These are phyloP conservation scores for Penicillium fimorum DNA, from an alignment of 495 filamentous ascomycete species.

Conservation along the genomic window DNA sequence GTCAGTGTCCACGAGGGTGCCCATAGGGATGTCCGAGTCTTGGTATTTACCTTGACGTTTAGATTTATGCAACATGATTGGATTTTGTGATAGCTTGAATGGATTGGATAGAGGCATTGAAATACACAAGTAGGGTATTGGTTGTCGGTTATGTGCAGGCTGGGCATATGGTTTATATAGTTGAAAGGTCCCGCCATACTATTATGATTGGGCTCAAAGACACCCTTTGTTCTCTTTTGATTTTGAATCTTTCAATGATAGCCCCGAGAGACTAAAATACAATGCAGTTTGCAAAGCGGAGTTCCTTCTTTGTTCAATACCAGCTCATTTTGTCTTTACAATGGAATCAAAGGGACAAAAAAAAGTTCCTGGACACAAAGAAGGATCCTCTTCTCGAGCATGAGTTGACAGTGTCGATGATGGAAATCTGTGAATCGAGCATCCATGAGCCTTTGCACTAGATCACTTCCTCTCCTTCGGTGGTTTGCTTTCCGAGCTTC, in stretches of 20 bases:
- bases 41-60: background rate
- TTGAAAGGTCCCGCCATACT: background rate
- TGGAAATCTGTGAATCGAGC: background rate
- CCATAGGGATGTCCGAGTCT: background rate
- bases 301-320: background rate
- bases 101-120: background rate
- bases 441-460: conserved; percentile 2
- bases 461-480: conserved; percentile 9
- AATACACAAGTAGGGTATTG: background rate
- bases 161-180: background rate
- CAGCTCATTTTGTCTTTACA: too few relatives aligned
- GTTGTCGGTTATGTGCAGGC: background rate
- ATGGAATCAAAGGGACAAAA: background rate
- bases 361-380: background rate
- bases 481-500: background rate
- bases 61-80: background rate
- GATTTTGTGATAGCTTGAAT: background rate
- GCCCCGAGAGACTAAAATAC: background rate
- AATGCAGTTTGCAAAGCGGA: background rate
- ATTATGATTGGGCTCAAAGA: background rate
- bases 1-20: background rate
- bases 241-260: background rate
- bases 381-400: background rate
- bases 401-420: background rate
- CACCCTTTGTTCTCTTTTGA: background rate